Base-by-base conservation (phyloP, 1,284 basidiomycete genomes). In the Apiotrichum sp. region DNA sequence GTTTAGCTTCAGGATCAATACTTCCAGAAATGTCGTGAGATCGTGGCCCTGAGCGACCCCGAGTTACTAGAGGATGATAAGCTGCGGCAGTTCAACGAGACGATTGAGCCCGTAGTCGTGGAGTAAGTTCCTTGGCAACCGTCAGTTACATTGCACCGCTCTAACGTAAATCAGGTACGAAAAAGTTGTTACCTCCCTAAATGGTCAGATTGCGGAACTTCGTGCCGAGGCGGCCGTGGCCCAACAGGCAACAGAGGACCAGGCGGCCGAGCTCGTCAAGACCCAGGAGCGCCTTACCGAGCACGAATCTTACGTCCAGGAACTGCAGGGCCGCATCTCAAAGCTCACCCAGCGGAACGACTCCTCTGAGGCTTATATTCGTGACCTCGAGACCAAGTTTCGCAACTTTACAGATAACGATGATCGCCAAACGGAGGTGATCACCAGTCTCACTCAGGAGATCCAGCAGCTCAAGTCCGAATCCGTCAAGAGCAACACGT, bases 61-160 rank as follows among this genome's bases (percentile, higher is more conserved):
- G 55, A 62, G 34, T 36, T 42, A 31, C 50, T 59, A 3, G 61
- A 59, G 61, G 61, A 62, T 45, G 61, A 62, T 52, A 59, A 59
- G 56, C 44, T 62, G 36, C 50, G 61, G 32, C 89, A 88, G 73
- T 98, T 97, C 71, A 89, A 96, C 68, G 89, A 93, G 73, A 95
- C 96, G 56, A 93, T 98, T 22, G 93, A 93, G 39, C 95, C 95
- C 6, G 92, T 98, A 66, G 97, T 98, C 58, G 87, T 95, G 73
- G 95, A 98, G 78, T 71, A 52, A 66, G 65, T 64, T 44, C 16
- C 45, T 46, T 42, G 38, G 52, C 47, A n/a, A 50, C 34, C 39
- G 9, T 41, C 9, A 34, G 29, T 22, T n/a, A 47, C 38, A 50
- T 31, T 16, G 39, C 22, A 38, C 33, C 14, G 47, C 44, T 29